A percentile compares a stretch with the other conserved stretches of the same genome.
Conservation (phyloP, 2,329 filamentous ascomycete genomes). For the Emmonsia crescens region DNA sequence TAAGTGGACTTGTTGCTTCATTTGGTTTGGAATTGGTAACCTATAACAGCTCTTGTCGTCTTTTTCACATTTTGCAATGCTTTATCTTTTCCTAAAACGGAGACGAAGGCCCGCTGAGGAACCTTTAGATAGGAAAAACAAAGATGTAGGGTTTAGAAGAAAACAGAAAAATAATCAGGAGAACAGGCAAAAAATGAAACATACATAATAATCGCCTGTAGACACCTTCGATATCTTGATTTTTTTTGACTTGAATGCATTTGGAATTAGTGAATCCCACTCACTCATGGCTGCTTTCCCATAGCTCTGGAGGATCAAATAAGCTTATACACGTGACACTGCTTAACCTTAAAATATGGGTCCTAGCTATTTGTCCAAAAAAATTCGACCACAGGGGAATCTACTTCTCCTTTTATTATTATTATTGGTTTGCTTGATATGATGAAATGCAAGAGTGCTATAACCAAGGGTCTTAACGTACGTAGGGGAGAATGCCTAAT, state of each 20-base stretch:
- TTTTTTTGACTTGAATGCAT: background rate
- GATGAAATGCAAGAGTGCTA: too few relatives aligned
- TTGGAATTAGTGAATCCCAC: too few relatives aligned
- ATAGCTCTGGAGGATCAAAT: too few relatives aligned
- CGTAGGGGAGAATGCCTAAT: too few relatives aligned
- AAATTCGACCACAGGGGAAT: background rate
- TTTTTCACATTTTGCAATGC: background rate
- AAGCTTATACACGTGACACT: background rate
- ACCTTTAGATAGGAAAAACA: background rate
- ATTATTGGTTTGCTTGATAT: too few relatives aligned
- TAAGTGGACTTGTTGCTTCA: background rate
- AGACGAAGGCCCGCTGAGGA: background rate
- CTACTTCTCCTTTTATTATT: too few relatives aligned
- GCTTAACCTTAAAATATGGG: background rate
- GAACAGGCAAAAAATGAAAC: background rate
- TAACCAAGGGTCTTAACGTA: too few relatives aligned
- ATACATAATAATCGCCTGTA: background rate
- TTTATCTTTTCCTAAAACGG: background rate
- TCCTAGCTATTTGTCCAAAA: background rate
- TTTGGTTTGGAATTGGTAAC: background rate
- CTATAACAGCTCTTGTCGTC: background rate
- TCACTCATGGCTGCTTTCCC: too few relatives aligned
- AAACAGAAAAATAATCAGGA: background rate
- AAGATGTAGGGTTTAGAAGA: background rate
- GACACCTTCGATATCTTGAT: background rate